phyloP scores from a whole-genome alignment of 2,329 filamentous ascomycete species.

The Penicillium sp. region DNA sequence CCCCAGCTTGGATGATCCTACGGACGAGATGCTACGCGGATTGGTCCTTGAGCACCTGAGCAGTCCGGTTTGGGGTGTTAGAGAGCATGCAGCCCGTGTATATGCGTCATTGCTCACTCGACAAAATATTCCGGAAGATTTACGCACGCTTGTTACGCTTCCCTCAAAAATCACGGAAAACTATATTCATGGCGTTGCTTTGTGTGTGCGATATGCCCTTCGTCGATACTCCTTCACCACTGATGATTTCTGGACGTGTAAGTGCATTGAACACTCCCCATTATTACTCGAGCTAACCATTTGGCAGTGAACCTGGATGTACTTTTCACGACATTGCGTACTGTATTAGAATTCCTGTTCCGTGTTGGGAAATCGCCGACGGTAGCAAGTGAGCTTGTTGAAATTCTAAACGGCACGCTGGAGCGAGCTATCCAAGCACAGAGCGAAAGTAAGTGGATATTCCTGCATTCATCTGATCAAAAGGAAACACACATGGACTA shows the following conservation, averaged over 20 bases:
- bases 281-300: slow-evolving; percentile 5
- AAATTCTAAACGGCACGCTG: slow-evolving; percentile 38
- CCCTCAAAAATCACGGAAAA: slow-evolving; percentile 31
- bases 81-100: slow-evolving; percentile 47
- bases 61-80: slow-evolving; percentile 45
- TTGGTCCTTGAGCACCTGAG: slow-evolving; percentile 40
- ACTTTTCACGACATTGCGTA: slow-evolving; percentile 24
- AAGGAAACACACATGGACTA: not conserved
- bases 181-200: slow-evolving; percentile 39
- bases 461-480: not conserved
- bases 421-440: slow-evolving; percentile 32
- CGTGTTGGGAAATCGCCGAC: slow-evolving; percentile 33
- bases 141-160: slow-evolving; percentile 25
- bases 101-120: slow-evolving; percentile 40
- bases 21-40: slow-evolving; percentile 31
- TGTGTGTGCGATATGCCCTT: slow-evolving; percentile 41
- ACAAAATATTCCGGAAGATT: slow-evolving; percentile 30
- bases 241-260: slow-evolving; percentile 36
- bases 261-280: not conserved
- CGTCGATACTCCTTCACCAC: slow-evolving; percentile 34
- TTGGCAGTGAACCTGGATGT: slow-evolving; percentile 29
- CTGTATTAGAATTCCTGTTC: slow-evolving; percentile 28
- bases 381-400: slow-evolving; percentile 34
- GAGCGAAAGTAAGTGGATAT: slow-evolving; percentile 26
- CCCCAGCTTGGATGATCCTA: slow-evolving; percentile 32